A percentile compares a stretch with the other conserved stretches of the same genome.
phyloP scores from a whole-genome alignment of 495 filamentous ascomycete species.

The Penicillium paradoxum region DNA sequence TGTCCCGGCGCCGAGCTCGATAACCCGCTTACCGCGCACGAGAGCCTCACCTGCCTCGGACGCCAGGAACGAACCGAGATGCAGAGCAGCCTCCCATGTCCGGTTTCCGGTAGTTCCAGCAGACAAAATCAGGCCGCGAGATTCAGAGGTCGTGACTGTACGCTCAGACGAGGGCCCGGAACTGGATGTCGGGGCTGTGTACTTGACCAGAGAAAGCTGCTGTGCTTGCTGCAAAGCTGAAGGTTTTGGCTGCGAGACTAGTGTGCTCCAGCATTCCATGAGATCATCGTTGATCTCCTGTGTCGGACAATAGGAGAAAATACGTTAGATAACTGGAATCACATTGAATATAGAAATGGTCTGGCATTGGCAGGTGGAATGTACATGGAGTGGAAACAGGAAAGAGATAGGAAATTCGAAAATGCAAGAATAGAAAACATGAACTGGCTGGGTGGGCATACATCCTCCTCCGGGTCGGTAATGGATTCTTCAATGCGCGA shows the following conservation, averaged over 20 bases:
- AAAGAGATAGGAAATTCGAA: conserved; percentile 2
- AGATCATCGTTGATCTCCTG: conserved; percentile 77
- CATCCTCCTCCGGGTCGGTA: conserved; percentile 75
- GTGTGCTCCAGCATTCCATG: conserved; percentile 52
- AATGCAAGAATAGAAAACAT: neutral
- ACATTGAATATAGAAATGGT: neutral
- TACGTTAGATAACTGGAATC: neutral
- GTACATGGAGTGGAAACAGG: neutral
- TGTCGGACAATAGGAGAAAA: conserved; percentile 1
- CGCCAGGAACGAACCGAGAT: conserved; percentile 70
- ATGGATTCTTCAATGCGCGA: conserved; percentile 62
- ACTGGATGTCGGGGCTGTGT: conserved; percentile 44
- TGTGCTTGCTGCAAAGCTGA: conserved; percentile 60
- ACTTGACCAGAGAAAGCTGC: conserved; percentile 71
- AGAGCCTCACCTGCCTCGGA: conserved; percentile 33
- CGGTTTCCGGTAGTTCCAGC: conserved; percentile 78
- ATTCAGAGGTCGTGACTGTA: conserved; percentile 51
- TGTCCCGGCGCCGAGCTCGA: conserved; percentile 89
- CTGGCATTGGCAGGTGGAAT: neutral
- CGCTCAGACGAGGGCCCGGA: conserved; percentile 33
- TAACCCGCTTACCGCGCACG: conserved; percentile 54
- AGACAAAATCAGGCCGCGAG: conserved; percentile 65
- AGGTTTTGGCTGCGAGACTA: conserved; percentile 56
- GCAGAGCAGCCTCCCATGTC: conserved; percentile 93
- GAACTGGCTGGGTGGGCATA: conserved; percentile 43